Conservation (phyloP, 176 grass and related monocot genomes). For the Eragrostis nindensis region DNA sequence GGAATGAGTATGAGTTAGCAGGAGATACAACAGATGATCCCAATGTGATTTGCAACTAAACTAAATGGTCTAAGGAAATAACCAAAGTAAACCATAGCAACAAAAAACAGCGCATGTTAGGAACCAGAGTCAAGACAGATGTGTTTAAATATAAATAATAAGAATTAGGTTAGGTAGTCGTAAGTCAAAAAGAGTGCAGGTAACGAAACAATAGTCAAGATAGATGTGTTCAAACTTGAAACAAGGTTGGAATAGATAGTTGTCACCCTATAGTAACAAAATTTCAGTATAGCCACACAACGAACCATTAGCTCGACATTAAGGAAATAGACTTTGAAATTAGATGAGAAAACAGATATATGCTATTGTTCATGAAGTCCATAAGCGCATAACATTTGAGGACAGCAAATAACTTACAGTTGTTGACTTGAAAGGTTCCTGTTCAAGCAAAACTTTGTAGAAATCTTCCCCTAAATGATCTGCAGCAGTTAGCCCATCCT, state of each 20-base stretch:
- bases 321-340: not conserved
- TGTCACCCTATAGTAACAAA: not conserved
- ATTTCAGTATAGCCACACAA: not conserved
- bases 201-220: not conserved
- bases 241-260: not conserved
- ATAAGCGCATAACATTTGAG: not conserved
- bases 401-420: constrained; percentile 48
- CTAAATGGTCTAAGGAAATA: not conserved
- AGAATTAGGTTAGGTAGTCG: not conserved
- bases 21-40: constrained; percentile 11
- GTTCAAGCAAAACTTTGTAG: constrained; percentile 66
- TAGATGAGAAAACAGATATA: not conserved
- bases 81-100: constrained; percentile 21
- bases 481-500: constrained; percentile 62
- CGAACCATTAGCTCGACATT: not conserved
- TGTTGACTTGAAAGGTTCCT: constrained; percentile 86
- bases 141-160: not conserved
- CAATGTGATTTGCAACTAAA: constrained; percentile 18
- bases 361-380: no score
- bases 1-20: constrained; percentile 30
- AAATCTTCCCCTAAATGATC: constrained; percentile 70
- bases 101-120: not conserved
- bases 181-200: not conserved
- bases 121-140: not conserved
- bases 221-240: not conserved